Evolutionary conservation across 306 rosid genomes (phyloP), one percentile per base, ranked within the genome.

Genomic region (Geum urbanum): DNA sequence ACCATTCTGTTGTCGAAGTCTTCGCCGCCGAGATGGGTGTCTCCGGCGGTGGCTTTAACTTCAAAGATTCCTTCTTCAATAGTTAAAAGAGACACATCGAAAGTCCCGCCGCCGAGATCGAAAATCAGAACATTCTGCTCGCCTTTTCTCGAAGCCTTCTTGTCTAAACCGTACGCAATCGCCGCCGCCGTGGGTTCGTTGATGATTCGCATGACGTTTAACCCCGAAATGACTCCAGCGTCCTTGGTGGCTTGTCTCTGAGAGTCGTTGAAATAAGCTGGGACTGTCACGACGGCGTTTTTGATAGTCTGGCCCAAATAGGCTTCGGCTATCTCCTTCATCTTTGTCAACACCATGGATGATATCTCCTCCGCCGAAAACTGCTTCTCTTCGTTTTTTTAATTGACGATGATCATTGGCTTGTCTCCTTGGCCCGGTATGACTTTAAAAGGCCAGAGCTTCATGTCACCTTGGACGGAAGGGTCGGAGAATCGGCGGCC

Each of bases 231-330:
- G 0, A 76, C 81, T 9, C 96, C 94, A 0, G 97, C 94, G 9
- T 91, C 97, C 35, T 91, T 91, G 0, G 96, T 91, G 0, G 97
- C 97, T 18, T 91, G 97, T 18, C 97, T 75, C 56, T 91, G 96
- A 0, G 94, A 91, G 11, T 91, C 97, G 75, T 91, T 91, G 81
- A 91, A 91, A 61, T 91, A 89, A 19, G 97, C 90, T 1, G 96
- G 96, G 2, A 91, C 97, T 0, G 96, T 91, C 0, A 91, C 52
- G 2, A 91, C 96, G 0, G 94, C 97, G 69, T 91, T 91, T 8
- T 89, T 89, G 3, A 89, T 79, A 0, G 71, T 0, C 7, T 85
- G 88, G 1, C 97, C 91, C 1, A 91, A 71, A 66, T 75, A 91
- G n/a, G 96, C 91, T 58, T 89, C 89, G 0, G 91, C 90, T 0